phyloP scores from a whole-genome alignment of 2,329 filamentous ascomycete species.

The Neurospora crassa region DNA sequence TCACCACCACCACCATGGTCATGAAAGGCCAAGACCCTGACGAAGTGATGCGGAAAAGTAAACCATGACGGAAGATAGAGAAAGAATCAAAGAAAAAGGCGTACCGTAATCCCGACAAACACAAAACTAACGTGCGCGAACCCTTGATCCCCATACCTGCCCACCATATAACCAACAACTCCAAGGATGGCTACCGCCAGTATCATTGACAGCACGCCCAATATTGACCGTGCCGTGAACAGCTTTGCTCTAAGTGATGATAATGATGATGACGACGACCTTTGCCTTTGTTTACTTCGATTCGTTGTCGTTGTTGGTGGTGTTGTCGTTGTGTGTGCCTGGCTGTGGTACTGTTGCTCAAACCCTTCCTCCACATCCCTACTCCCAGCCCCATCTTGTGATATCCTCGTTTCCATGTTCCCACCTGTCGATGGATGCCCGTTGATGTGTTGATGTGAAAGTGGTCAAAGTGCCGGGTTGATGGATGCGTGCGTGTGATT shows the following conservation, averaged over 20 bases:
- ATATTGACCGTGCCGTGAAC: conserved; percentile 4
- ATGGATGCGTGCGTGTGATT: neutral
- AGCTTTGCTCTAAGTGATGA: neutral
- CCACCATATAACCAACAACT: conserved; percentile 10
- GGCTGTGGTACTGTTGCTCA: neutral
- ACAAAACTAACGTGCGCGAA: conserved; percentile 12
- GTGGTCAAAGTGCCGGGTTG: neutral
- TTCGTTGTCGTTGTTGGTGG: neutral
- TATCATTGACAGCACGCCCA: conserved; percentile 5
- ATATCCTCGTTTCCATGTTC: neutral
- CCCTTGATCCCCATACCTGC: conserved; percentile 7
- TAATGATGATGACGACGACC: neutral
- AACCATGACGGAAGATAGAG: neutral
- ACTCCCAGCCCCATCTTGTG: neutral
- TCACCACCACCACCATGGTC: neutral
- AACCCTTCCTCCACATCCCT: neutral
- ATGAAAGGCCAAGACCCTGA: neutral
- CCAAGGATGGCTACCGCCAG: conserved; percentile 9
- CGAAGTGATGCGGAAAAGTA: neutral
- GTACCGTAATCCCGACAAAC: conserved; percentile 10
- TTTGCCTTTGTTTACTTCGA: neutral
- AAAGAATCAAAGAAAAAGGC: neutral
- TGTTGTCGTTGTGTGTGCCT: neutral
- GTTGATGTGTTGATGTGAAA: neutral
- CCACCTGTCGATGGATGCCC: neutral